Conservation (phyloP, 768 basidiomycete species). For the Podaxis mareebaensis region DNA sequence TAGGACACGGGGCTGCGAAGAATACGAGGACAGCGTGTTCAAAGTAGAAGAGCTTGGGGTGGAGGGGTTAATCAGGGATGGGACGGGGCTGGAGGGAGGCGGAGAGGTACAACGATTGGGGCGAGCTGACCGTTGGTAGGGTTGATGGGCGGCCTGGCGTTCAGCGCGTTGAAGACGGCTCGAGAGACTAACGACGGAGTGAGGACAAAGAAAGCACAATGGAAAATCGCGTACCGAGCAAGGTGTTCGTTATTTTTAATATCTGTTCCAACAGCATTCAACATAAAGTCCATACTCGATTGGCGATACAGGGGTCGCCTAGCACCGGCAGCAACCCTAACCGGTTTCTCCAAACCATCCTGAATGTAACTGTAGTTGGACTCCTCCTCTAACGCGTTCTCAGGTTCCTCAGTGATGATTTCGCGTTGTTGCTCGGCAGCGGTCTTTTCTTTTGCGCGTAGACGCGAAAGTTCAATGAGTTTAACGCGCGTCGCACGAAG, state of each 20-base stretch:
- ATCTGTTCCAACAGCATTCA: constrained; percentile 42
- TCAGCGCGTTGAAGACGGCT: constrained; percentile 67
- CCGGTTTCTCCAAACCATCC: constrained; percentile 27
- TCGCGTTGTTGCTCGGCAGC: constrained; percentile 34
- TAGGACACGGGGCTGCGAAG: constrained; percentile 37
- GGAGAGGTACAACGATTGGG: constrained; percentile 41
- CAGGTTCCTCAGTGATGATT: constrained; percentile 47
- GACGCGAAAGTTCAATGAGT: constrained; percentile 76
- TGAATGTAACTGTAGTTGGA: constrained; percentile 29
- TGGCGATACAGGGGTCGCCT: constrained; percentile 72
- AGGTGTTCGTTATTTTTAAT: constrained; percentile 55
- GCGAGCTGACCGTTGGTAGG: constrained; percentile 50
- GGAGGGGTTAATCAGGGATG: constrained; percentile 51
- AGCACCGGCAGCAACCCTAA: constrained; percentile 23
- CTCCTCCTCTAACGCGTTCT: constrained; percentile 40
- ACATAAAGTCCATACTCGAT: constrained; percentile 88
- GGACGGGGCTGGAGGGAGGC: constrained; percentile 35
- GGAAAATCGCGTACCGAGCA: constrained; percentile 50
- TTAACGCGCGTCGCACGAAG: constrained; percentile 80
- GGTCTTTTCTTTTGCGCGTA: constrained; percentile 56
- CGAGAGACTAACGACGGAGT: constrained; percentile 47
- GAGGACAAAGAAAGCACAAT: not conserved
- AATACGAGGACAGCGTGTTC: constrained; percentile 45
- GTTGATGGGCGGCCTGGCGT: constrained; percentile 55
- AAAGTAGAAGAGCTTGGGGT: constrained; percentile 69